Percentiles rank a stretch among this genome's conserved stretches.
Conservation (phyloP, 2,329 filamentous ascomycete species). For the Aspergillus sp. region DNA sequence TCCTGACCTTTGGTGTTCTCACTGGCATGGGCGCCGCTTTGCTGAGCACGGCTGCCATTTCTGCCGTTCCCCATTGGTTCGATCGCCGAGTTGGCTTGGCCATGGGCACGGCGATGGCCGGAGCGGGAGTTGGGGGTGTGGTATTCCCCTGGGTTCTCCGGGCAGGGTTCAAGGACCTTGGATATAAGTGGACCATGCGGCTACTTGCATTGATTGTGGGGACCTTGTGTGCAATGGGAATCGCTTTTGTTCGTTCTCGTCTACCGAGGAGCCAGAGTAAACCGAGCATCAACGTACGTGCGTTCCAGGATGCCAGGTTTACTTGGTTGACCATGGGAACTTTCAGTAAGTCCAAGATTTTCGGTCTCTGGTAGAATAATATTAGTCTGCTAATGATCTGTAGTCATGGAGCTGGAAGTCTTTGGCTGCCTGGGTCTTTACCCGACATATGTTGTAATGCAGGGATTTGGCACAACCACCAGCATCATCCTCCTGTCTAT, state of each 20-base stretch:
- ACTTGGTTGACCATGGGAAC: slow-evolving; percentile 47
- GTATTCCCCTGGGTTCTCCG: slow-evolving; percentile 42
- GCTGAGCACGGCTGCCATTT: slow-evolving; percentile 42
- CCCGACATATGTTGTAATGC: slow-evolving; percentile 32
- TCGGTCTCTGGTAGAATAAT: neutral
- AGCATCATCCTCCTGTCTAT: slow-evolving; percentile 41
- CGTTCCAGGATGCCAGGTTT: slow-evolving; percentile 48
- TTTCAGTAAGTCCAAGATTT: slow-evolving; percentile 39
- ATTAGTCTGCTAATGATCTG: neutral
- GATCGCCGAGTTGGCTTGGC: slow-evolving; percentile 41
- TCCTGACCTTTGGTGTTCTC: slow-evolving; percentile 44
- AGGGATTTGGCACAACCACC: slow-evolving; percentile 28
- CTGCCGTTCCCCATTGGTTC: slow-evolving; percentile 47
- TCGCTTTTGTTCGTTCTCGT: slow-evolving; percentile 38
- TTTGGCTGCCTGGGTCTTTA: slow-evolving; percentile 33
- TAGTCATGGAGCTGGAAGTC: slow-evolving; percentile 35
- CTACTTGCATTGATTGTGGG: slow-evolving; percentile 40
- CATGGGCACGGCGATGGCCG: slow-evolving; percentile 44
- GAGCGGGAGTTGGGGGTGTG: slow-evolving; percentile 41
- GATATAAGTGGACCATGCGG: slow-evolving; percentile 44
- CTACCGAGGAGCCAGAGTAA: slow-evolving; percentile 37
- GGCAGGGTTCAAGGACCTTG: slow-evolving; percentile 34
- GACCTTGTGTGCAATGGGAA: slow-evolving; percentile 35
- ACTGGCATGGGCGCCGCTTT: slow-evolving; percentile 40
- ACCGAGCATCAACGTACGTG: slow-evolving; percentile 44